phyloP scores from a whole-genome alignment of 1,284 basidiomycete genomes.

The Tremellales sp. region DNA sequence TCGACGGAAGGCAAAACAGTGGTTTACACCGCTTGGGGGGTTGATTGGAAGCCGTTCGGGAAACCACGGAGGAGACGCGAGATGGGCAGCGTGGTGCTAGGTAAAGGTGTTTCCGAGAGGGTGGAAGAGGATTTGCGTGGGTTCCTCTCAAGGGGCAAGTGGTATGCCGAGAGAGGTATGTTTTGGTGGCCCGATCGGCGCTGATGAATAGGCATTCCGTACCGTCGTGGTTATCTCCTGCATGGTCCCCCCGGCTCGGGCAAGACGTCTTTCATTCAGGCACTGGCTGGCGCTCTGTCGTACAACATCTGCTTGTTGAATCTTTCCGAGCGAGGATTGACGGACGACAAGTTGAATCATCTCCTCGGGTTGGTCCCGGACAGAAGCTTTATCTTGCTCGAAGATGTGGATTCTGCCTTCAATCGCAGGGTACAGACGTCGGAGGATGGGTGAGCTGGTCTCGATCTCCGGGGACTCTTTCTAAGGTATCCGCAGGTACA shows the following conservation, averaged over 20 bases:
- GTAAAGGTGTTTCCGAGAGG: constrained; percentile 69
- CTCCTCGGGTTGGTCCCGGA: constrained; percentile 90
- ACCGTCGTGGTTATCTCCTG: constrained; percentile 89
- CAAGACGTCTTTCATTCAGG: constrained; percentile 98
- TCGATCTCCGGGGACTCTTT: background rate
- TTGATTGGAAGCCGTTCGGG: constrained; percentile 95
- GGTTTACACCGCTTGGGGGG: constrained; percentile 93
- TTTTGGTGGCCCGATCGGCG: constrained; percentile 1
- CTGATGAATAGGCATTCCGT: constrained; percentile 79
- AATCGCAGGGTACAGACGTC: constrained; percentile 81
- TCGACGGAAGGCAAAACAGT: constrained; percentile 91
- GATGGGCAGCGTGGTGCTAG: constrained; percentile 86
- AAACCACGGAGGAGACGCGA: constrained; percentile 84
- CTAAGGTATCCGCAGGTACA: constrained; percentile 58
- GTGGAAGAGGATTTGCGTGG: constrained; percentile 75
- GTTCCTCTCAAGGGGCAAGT: constrained; percentile 78
- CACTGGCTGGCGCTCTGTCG: constrained; percentile 82
- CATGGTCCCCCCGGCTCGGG: constrained; percentile 97
- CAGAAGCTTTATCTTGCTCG: constrained; percentile 85
- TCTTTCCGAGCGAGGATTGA: constrained; percentile 90
- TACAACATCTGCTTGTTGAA: constrained; percentile 98
- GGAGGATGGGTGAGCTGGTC: constrained; percentile 70
- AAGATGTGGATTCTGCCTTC: constrained; percentile 98
- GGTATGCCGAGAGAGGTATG: constrained; percentile 94
- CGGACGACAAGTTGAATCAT: constrained; percentile 95